Conservation (phyloP, 1,284 basidiomycete genomes). For the Ustilago lituana region DNA sequence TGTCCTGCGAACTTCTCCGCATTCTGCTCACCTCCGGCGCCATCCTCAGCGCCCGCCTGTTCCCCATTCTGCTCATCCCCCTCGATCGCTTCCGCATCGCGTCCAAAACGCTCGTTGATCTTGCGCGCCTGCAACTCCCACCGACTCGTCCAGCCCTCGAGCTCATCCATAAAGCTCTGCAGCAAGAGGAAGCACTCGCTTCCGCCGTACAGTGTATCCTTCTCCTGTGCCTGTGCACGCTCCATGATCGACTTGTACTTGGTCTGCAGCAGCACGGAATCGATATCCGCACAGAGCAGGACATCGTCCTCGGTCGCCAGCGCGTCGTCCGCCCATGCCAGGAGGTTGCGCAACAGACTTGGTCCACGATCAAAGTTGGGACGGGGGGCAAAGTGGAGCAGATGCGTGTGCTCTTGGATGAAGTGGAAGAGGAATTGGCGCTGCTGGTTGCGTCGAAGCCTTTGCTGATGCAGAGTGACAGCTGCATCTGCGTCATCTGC, state of each 20-base stretch:
- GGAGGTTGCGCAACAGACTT: conserved; percentile 35
- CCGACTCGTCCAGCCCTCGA: conserved; percentile 38
- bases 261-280: conserved; percentile 46
- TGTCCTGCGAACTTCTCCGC: conserved; percentile 14
- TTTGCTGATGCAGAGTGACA: conserved; percentile 6
- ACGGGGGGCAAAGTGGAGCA: conserved; percentile 48
- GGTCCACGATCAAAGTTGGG: conserved; percentile 45
- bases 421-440: conserved; percentile 49
- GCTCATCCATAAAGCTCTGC: conserved; percentile 45
- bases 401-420: conserved; percentile 47
- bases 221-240: conserved; percentile 41
- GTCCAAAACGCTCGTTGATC: conserved; percentile 31
- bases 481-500: conserved; percentile 6
- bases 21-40: background rate
- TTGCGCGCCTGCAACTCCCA: conserved; percentile 47
- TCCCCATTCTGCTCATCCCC: background rate
- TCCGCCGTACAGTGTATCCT: conserved; percentile 33
- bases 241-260: conserved; percentile 54
- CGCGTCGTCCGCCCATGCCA: conserved; percentile 39
- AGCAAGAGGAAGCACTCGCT: conserved; percentile 45
- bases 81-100: background rate
- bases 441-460: conserved; percentile 33
- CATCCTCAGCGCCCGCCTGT: background rate
- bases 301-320: conserved; percentile 38
- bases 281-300: conserved; percentile 45